These are phyloP conservation scores for Daphne laureola DNA, from an alignment of 441 rosid genomes.

Conservation along the genomic window DNA sequence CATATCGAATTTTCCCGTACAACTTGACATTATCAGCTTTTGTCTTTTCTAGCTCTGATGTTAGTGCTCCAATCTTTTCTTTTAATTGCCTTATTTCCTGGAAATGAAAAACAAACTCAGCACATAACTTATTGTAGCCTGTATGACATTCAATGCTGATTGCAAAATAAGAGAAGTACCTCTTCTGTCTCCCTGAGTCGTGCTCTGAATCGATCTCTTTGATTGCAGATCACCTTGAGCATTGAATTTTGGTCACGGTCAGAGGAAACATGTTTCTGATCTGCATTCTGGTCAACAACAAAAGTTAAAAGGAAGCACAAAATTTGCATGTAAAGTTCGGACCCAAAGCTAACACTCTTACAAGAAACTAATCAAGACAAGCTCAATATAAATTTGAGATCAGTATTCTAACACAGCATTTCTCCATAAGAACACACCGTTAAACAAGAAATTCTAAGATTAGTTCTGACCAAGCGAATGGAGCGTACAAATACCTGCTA, in stretches of 20 bases:
- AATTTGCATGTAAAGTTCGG: no score
- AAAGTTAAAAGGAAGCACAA: constrained; percentile 2
- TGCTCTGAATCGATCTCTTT: constrained; percentile 87
- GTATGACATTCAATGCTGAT: constrained; percentile 6
- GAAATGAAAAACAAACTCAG: constrained; percentile 8
- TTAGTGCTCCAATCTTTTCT: constrained; percentile 75
- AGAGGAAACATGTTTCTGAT: constrained; percentile 60
- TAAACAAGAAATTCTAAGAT: neutral
- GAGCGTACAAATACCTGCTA: neutral
- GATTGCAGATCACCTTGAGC: constrained; percentile 97
- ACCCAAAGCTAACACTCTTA: no score
- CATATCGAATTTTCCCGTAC: constrained; percentile 93
- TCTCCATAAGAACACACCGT: neutral
- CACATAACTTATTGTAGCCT: constrained; percentile 2
- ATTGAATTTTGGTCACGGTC: constrained; percentile 97
- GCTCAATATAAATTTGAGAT: constrained; percentile 1
- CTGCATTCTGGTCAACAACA: constrained; percentile 42
- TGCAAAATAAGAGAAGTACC: constrained; percentile 28
- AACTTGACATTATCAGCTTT: constrained; percentile 97
- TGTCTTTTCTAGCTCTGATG: constrained; percentile 75
- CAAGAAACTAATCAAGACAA: constrained; percentile 2
- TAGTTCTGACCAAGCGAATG: neutral
- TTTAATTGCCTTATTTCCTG: constrained; percentile 89
- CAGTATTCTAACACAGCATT: neutral
- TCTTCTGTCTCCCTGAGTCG: constrained; percentile 92